Base-by-base conservation (phyloP, 495 filamentous ascomycete species). In the Hyaloscypha finlandica region DNA sequence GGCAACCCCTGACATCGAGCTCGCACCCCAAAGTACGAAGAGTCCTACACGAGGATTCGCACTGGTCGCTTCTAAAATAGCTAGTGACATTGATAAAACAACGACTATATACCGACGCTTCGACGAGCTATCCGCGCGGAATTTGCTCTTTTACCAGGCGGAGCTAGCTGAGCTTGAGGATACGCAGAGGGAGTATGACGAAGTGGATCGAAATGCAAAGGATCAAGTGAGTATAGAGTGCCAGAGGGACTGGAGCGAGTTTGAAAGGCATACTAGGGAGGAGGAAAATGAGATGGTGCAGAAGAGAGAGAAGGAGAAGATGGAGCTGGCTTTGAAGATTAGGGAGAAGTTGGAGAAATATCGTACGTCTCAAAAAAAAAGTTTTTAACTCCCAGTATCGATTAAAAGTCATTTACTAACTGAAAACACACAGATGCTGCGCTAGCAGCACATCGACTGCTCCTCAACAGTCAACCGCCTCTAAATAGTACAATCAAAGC, bases 331-430 rank as follows among this genome's bases (percentile, higher is more conserved):
- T 8, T 32, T 63, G 61, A 59, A 63, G 25, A 63, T 68, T 20
- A 57, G 60, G 25, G 51, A 20, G 25, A 68, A 58, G 25, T 12
- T 68, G 19, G 37, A 68, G 55, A 52, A 63, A 58, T 68, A 68
- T 53, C 54, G 65, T 67, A 54, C 6, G 64, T 11, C 35, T 37
- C 35, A 4, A 37, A n/a, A n/a, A n/a, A n/a, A n/a, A n/a, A n/a
- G n/a, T n/a, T n/a, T n/a, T n/a, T n/a, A n/a, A n/a, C n/a, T n/a
- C n/a, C n/a, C n/a, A n/a, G n/a, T n/a, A n/a, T n/a, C n/a, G n/a
- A n/a, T n/a, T n/a, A n/a, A n/a, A n/a, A n/a, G n/a, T n/a, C n/a
- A n/a, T n/a, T 66, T n/a, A 20, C 32, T 8, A 22, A 57, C 32
- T n/a, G n/a, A 45, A 33, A 29, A 31, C 11, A n/a, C 2, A 12